Evolutionary conservation across 805 yeast genomes (phyloP), one percentile per base, ranked within the genome.

Genomic region (Torulaspora indica): DNA sequence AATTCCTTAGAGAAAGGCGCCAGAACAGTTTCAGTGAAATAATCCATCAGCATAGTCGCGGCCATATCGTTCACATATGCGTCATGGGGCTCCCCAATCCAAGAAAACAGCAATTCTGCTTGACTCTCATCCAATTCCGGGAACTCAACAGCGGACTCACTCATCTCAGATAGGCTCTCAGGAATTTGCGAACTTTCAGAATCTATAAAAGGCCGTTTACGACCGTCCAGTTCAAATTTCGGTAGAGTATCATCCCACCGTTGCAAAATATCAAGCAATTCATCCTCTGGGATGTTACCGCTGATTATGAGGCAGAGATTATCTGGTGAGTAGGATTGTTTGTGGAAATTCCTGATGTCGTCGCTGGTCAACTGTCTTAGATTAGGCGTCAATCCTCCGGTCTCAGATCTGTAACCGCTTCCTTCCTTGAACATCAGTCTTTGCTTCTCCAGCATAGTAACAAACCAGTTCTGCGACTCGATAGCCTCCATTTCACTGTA

Each of bases 401-500:
- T 91, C 61, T 93, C 97, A 7, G 93, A 81, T 8, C 89, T 78
- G 61, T 91, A 93, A 2, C 96, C 98, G 17, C 91, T 83, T 0
- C 72, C 70, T 9, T 70, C 60, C 13, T 70, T 65, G 49, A 75
- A 84, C 55, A 85, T 55, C 0, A 75, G 57, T 56, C 81, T 74
- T 57, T 81, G 85, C 48, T 79, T 67, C 41, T 78, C 78, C 50
- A 85, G 69, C 53, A 73, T 76, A 2, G 82, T 61, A 9, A 82
- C 67, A 51, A 83, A 84, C 78, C 81, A 81, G 12, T 90, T 76
- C 50, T 83, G 85, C 55, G 78, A 78, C 63, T 89, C 95, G 45
- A 85, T 81, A 22, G 89, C 97, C 59, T 87, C 96, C 98, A 93
- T 93, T 67, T 93, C 98, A 42, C 95, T 83, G 61, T 85, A 93